phyloP scores from a whole-genome alignment of 2,329 filamentous ascomycete genomes.

The Fusarium continuum region DNA sequence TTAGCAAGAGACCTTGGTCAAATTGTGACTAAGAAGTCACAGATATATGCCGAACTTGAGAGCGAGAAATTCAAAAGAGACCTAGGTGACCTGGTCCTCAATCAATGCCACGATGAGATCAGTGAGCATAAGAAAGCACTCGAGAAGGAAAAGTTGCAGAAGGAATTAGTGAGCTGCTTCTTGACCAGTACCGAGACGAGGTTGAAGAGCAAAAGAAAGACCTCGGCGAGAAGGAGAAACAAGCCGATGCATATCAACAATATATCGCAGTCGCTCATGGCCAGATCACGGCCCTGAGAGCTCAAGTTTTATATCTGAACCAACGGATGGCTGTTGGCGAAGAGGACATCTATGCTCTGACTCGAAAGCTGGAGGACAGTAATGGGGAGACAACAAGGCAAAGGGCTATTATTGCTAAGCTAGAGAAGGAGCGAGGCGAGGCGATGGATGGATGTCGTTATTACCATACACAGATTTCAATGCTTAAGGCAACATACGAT shows the following conservation, averaged over 20 bases:
- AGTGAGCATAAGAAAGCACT: not conserved
- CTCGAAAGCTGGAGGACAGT: not conserved
- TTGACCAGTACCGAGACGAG: not conserved
- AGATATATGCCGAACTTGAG: not conserved
- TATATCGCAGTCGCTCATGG: not conserved
- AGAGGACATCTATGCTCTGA: not conserved
- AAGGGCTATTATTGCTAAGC: not conserved
- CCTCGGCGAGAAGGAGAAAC: not conserved
- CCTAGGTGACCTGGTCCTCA: not conserved
- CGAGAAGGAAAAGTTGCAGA: not conserved
- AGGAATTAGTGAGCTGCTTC: not conserved
- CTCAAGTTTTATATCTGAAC: not conserved
- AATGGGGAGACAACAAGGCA: not conserved
- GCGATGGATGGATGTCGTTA: constrained; percentile 1
- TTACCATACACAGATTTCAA: not conserved
- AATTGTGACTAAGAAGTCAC: not conserved
- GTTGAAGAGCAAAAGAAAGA: not conserved
- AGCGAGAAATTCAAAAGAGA: not conserved
- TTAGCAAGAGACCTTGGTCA: not conserved
- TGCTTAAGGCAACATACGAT: not conserved
- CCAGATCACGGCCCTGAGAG: not conserved
- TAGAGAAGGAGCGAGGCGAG: not conserved
- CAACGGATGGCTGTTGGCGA: not conserved
- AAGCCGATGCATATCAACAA: not conserved
- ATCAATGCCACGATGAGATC: not conserved